Evolutionary conservation across 805 yeast genomes (phyloP).

Genomic region (Hanseniaspora nectarophila): DNA sequence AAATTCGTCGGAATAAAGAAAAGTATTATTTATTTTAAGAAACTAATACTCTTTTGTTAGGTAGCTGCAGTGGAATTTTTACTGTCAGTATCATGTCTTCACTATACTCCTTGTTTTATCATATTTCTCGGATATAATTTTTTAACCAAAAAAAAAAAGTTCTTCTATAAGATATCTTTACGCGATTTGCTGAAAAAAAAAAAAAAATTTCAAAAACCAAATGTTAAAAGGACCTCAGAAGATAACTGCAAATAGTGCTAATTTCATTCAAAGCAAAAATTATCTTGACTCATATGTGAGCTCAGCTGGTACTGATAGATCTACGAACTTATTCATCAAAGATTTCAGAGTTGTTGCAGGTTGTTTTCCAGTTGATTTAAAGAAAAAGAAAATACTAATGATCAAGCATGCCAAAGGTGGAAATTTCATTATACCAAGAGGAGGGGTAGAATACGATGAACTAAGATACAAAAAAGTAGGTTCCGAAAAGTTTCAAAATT

Average conservation of each 20-base stretch:
- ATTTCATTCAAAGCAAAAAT: not conserved
- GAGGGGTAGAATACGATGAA: constrained; percentile 87
- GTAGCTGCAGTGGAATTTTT: too few species aligned
- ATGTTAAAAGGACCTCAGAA: not conserved
- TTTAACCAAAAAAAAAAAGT: too few species aligned
- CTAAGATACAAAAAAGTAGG: constrained; percentile 21
- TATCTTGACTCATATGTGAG: not conserved
- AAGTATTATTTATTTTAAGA: too few species aligned
- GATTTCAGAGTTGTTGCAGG: constrained; percentile 83
- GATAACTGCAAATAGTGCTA: not conserved
- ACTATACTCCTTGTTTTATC: too few species aligned
- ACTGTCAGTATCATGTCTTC: too few species aligned
- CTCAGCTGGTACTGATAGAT: constrained; percentile 6
- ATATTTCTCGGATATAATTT: too few species aligned
- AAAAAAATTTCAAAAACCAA: too few species aligned
- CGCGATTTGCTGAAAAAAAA: too few species aligned
- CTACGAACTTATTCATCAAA: constrained; percentile 6
- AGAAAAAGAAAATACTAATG: constrained; percentile 56
- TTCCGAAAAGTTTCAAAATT: not conserved
- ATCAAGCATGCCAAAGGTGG: constrained; percentile 44
- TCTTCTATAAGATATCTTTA: too few species aligned
- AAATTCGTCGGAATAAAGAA: too few species aligned
- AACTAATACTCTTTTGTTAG: too few species aligned
- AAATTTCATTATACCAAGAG: constrained; percentile 87
- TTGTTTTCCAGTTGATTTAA: constrained; percentile 56